Percentiles rank a stretch among this genome's conserved stretches.
Evolutionary conservation across 1,284 basidiomycete species (phyloP).

Genomic region (Chondrostereum purpureum): DNA sequence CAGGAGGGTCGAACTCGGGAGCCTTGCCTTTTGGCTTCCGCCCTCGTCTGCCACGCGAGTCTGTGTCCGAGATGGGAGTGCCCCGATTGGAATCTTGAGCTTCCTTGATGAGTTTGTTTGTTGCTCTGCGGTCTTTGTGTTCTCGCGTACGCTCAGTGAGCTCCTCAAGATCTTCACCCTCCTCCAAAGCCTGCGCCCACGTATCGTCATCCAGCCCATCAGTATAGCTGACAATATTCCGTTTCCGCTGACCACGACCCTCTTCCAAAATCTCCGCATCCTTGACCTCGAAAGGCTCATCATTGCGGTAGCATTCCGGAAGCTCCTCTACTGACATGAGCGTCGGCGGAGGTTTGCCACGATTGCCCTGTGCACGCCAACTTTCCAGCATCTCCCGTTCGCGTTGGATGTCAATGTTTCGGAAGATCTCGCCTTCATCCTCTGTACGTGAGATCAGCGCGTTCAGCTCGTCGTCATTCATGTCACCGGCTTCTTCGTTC

Average conservation of each 20-base stretch:
- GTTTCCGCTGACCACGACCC: conserved; percentile 79
- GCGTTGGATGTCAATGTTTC: conserved; percentile 81
- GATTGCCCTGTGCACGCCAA: conserved; percentile 75
- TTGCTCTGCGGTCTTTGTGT: conserved; percentile 53
- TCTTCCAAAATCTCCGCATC: conserved; percentile 67
- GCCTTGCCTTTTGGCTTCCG: conserved; percentile 65
- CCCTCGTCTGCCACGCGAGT: conserved; percentile 50
- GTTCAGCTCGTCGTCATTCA: conserved; percentile 98
- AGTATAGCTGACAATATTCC: conserved; percentile 87
- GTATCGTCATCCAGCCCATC: conserved; percentile 94
- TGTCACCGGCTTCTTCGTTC: conserved; percentile 88
- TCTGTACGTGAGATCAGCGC: conserved; percentile 87
- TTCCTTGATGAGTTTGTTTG: conserved; percentile 47
- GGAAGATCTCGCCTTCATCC: conserved; percentile 74
- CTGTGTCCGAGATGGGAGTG: conserved; percentile 58
- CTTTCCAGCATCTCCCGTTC: conserved; percentile 61
- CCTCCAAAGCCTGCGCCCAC: conserved; percentile 87
- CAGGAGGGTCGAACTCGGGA: conserved; percentile 41
- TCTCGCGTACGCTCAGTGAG: conserved; percentile 56
- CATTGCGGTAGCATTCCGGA: conserved; percentile 86
- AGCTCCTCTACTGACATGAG: conserved; percentile 89
- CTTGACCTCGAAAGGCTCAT: conserved; percentile 69
- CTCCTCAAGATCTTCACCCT: conserved; percentile 82
- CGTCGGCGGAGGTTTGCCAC: conserved; percentile 71
- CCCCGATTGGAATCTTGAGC: conserved; percentile 45